These are phyloP conservation scores for Pseudocercospora vitis DNA, from an alignment of 2,329 filamentous ascomycete genomes.

Conservation along the genomic window DNA sequence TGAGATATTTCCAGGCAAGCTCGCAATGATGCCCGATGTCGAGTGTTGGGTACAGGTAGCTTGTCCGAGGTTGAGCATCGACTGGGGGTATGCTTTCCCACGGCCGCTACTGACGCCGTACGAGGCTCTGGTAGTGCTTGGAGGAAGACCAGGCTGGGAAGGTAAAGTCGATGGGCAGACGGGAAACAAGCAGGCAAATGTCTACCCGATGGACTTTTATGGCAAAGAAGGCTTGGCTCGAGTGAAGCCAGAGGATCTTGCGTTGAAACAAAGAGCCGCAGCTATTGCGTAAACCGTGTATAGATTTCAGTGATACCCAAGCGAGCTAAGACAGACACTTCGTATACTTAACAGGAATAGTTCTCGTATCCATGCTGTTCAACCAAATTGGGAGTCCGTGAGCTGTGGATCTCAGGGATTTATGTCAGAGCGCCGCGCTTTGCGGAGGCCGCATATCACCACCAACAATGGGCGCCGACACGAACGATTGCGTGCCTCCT, in stretches of 20 bases:
- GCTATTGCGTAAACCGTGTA: slow-evolving; percentile 7
- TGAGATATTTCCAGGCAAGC: slow-evolving; percentile 94
- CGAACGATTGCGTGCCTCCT: background rate
- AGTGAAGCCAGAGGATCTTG: slow-evolving; percentile 54
- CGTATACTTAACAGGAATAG: background rate
- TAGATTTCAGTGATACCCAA: background rate
- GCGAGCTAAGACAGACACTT: background rate
- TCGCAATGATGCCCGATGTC: slow-evolving; percentile 88
- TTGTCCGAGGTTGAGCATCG: slow-evolving; percentile 93
- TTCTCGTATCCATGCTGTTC: slow-evolving; percentile 7
- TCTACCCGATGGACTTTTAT: slow-evolving; percentile 98
- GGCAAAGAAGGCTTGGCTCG: slow-evolving; percentile 85
- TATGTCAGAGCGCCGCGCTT: slow-evolving; percentile 1
- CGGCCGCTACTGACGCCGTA: slow-evolving; percentile 88
- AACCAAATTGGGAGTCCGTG: slow-evolving; percentile 4
- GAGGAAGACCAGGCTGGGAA: slow-evolving; percentile 69
- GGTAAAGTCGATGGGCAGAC: slow-evolving; percentile 25
- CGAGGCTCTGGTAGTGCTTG: slow-evolving; percentile 88
- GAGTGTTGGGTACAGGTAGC: slow-evolving; percentile 99
- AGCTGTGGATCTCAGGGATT: slow-evolving; percentile 3
- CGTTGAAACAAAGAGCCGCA: slow-evolving; percentile 13
- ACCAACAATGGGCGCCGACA: background rate
- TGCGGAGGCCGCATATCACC: background rate
- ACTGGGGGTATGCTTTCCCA: slow-evolving; percentile 97
- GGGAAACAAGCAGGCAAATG: slow-evolving; percentile 24